Percentiles rank a stretch among this genome's conserved stretches.
Evolutionary conservation across 306 rosid genomes (phyloP).

Genomic region (Cucurbita ficifolia): DNA sequence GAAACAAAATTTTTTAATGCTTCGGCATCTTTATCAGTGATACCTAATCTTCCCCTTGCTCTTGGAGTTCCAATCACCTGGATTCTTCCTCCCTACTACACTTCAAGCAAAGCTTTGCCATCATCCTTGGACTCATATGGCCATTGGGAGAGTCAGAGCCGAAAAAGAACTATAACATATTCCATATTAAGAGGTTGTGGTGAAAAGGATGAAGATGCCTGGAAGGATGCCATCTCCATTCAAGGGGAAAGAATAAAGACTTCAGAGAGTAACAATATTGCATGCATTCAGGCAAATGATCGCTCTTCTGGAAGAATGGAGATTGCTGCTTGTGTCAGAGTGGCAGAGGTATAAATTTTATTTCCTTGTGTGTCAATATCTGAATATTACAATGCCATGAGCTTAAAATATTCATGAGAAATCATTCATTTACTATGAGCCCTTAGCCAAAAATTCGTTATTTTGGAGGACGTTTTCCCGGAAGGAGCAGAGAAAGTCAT

Average conservation of each 20-base stretch:
- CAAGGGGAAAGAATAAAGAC: constrained; percentile 69
- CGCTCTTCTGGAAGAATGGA: constrained; percentile 56
- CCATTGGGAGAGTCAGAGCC: constrained; percentile 35
- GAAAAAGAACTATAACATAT: constrained; percentile 50
- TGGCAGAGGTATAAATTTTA: constrained; percentile 52
- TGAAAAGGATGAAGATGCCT: constrained; percentile 40
- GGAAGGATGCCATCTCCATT: constrained; percentile 52
- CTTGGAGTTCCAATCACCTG: constrained; percentile 83
- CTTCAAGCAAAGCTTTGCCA: constrained; percentile 52
- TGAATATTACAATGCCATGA: not conserved
- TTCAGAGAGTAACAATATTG: constrained; percentile 48
- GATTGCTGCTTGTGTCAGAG: constrained; percentile 85
- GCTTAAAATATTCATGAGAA: not conserved
- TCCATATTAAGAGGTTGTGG: constrained; percentile 36
- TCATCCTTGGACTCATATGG: constrained; percentile 41
- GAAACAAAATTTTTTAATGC: constrained; percentile 44
- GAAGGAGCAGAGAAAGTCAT: not conserved
- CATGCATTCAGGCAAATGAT: constrained; percentile 91
- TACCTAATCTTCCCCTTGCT: constrained; percentile 78
- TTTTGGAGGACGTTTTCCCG: not conserved
- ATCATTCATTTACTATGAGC: not conserved
- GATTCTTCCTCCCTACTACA: constrained; percentile 89
- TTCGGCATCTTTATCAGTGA: constrained; percentile 54
- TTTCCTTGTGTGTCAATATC: not conserved
- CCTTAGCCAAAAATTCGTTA: not conserved